Evolutionary conservation across 1,284 basidiomycete genomes (phyloP).

Genomic region (Tilletiaria anomala): DNA sequence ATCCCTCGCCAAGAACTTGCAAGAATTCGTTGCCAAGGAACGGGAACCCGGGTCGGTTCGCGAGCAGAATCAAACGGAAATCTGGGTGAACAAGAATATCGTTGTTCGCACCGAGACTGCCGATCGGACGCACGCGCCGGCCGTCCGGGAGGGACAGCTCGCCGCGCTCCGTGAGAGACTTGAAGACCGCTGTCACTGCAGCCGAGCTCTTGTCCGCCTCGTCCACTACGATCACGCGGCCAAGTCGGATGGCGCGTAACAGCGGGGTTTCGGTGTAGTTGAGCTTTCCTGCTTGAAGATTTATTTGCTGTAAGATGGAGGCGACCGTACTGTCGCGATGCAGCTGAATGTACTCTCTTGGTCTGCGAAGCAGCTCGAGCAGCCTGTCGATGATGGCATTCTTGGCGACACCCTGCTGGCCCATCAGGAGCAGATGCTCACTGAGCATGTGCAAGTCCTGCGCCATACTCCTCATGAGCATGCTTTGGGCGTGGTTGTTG

Average conservation of each 20-base stretch:
- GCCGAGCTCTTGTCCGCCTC: conserved; percentile 41
- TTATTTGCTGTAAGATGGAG: conserved; percentile 30
- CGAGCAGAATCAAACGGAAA: conserved; percentile 40
- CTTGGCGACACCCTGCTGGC: conserved; percentile 41
- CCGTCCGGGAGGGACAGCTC: conserved; percentile 40
- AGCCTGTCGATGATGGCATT: conserved; percentile 41
- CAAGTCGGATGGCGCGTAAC: conserved; percentile 35
- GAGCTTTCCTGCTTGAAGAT: conserved; percentile 36
- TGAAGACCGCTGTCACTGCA: conserved; percentile 39
- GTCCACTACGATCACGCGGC: conserved; percentile 40
- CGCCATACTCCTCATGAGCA: conserved; percentile 34
- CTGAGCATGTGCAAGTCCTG: conserved; percentile 36
- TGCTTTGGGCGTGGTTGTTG: conserved; percentile 38
- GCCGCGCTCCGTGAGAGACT: conserved; percentile 38
- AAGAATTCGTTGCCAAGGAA: conserved; percentile 39
- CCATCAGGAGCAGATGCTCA: conserved; percentile 40
- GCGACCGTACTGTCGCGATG: conserved; percentile 37
- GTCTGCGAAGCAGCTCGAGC: conserved; percentile 35
- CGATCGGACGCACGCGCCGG: conserved; percentile 22
- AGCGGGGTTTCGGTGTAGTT: conserved; percentile 37
- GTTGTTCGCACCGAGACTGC: conserved; percentile 2
- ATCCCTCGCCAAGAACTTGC: conserved; percentile 38
- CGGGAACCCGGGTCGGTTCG: conserved; percentile 39
- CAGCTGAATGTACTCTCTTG: conserved; percentile 41
- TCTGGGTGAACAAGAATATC: conserved; percentile 35